Conservation (phyloP, 331 rosid genomes). For the Telfairia occidentalis region DNA sequence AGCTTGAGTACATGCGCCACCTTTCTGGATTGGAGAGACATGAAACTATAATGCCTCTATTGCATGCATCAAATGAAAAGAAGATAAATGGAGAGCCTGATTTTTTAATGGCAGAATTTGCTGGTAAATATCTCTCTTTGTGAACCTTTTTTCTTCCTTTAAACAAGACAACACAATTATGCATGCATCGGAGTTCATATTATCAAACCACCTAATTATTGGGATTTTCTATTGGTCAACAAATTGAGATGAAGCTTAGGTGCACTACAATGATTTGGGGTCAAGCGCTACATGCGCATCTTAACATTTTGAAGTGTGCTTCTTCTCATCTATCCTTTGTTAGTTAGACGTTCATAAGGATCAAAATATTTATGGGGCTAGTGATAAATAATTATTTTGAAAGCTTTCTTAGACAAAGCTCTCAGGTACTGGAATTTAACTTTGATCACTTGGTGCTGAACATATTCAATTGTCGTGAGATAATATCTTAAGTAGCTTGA, state of each 20-base stretch:
- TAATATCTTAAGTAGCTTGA: background rate
- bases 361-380: background rate
- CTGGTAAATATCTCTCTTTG: constrained; percentile 45
- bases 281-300: background rate
- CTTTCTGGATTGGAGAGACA: constrained; percentile 88
- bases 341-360: background rate
- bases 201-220: background rate
- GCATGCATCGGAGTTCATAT: background rate
- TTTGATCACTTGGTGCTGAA: background rate
- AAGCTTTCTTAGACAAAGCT: background rate
- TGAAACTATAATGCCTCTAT: constrained; percentile 87
- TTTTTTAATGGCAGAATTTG: constrained; percentile 93
- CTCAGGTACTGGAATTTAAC: background rate
- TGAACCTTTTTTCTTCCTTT: background rate
- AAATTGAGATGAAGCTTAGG: background rate
- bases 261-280: background rate
- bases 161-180: background rate
- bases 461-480: background rate
- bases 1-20: constrained; percentile 89
- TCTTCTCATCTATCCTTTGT: background rate
- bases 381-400: background rate
- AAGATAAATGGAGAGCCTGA: constrained; percentile 85
- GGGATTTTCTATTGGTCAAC: background rate
- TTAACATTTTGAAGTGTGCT: background rate
- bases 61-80: constrained; percentile 83